Evolutionary conservation across 257 asterid species (phyloP).

Genomic region (Rehmannia glutinosa): DNA sequence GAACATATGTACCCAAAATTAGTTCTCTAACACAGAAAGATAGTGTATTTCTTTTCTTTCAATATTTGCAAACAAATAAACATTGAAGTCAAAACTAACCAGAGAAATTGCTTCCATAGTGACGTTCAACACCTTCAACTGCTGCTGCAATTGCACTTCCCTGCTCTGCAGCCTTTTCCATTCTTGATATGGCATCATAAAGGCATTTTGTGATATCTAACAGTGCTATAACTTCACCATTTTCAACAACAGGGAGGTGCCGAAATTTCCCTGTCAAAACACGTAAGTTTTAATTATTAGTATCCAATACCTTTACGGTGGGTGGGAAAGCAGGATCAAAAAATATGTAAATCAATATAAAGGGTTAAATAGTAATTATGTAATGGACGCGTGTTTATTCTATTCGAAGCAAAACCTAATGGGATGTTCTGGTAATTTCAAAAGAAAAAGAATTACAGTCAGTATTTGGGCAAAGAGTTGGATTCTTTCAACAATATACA

Average conservation of each 20-base stretch:
- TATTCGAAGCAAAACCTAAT: neutral
- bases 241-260: conserved; percentile 98
- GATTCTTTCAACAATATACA: neutral
- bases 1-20: neutral
- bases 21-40: conserved; percentile 6
- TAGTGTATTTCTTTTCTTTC: too few relatives aligned
- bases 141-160: conserved; percentile 98
- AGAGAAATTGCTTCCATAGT: conserved; percentile 71
- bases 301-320: too few relatives aligned
- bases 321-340: neutral
- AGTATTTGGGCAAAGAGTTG: neutral
- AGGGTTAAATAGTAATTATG: neutral
- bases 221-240: conserved; percentile 94
- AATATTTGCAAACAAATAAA: conserved; percentile 3
- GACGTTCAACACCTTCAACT: conserved; percentile 98
- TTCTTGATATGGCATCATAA: conserved; percentile 93
- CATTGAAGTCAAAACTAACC: conserved; percentile 47
- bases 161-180: conserved; percentile 98
- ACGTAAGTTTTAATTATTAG: neutral
- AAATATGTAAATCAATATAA: neutral
- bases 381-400: neutral
- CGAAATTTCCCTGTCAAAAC: conserved; percentile 72
- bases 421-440: neutral
- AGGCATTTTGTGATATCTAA: conserved; percentile 93
- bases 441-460: neutral